phyloP scores from a whole-genome alignment of 208 protist genomes.

The Porcisia hertigi region DNA sequence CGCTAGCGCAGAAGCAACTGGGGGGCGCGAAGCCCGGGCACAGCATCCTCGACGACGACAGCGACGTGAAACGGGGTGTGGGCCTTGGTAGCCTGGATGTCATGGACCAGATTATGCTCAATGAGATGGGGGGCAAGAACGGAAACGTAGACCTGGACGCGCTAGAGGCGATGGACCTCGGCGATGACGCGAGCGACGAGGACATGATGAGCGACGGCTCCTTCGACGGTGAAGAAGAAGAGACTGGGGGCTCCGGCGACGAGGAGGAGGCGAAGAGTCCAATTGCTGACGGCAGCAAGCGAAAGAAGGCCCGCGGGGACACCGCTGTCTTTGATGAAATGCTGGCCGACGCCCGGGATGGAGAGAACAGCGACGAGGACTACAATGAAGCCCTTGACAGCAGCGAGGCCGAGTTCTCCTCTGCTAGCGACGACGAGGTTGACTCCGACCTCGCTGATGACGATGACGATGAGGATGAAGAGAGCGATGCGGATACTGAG shows the following conservation, averaged over 20 bases:
- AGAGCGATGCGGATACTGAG: conserved; percentile 23
- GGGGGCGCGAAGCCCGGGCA: conserved; percentile 19
- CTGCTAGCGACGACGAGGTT: conserved; percentile 40
- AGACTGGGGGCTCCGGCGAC: conserved; percentile 5
- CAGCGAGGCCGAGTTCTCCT: conserved; percentile 35
- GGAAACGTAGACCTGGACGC: conserved; percentile 42
- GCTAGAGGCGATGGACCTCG: conserved; percentile 44
- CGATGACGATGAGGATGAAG: conserved; percentile 56
- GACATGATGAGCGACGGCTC: neutral
- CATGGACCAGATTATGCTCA: conserved; percentile 33
- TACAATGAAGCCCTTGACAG: conserved; percentile 21
- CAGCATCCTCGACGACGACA: conserved; percentile 33
- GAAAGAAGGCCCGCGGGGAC: conserved; percentile 21
- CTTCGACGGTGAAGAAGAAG: conserved; percentile 8
- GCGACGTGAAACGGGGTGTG: conserved; percentile 14
- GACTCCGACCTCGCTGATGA: conserved; percentile 25
- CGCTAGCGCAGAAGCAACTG: conserved; percentile 16
- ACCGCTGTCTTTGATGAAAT: conserved; percentile 13
- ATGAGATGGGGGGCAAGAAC: conserved; percentile 31
- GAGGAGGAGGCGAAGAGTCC: conserved; percentile 18
- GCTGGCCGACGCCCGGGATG: conserved; percentile 9
- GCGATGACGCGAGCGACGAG: conserved; percentile 7
- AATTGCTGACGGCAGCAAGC: neutral
- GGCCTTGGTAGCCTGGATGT: conserved; percentile 10
- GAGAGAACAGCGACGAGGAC: conserved; percentile 15